Percentiles rank a stretch among this genome's conserved stretches.
phyloP scores from a whole-genome alignment of 2,329 filamentous ascomycete genomes.

The Pezicula radicicola region DNA sequence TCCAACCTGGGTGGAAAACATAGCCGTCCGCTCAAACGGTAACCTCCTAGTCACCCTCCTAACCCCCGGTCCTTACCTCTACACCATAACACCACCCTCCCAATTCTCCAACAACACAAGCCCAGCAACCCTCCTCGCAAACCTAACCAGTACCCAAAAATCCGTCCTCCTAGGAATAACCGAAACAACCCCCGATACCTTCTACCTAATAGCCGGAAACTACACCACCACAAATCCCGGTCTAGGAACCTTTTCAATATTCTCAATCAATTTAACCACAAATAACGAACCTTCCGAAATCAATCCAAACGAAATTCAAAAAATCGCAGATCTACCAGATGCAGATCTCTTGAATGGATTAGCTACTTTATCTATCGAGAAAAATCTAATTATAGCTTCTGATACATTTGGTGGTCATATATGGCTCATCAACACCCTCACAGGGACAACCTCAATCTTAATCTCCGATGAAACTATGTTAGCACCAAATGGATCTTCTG shows the following conservation, averaged over 20 bases:
- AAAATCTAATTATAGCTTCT: slow-evolving; percentile 11
- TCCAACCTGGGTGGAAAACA: slow-evolving; percentile 19
- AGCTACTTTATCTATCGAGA: slow-evolving; percentile 1
- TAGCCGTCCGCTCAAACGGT: slow-evolving; percentile 11
- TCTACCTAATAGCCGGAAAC: slow-evolving; percentile 22
- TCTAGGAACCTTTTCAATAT: slow-evolving; percentile 15
- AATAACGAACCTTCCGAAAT: neutral
- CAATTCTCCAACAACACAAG: neutral
- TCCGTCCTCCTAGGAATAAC: slow-evolving; percentile 32
- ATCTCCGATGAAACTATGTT: neutral
- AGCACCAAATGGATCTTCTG: neutral
- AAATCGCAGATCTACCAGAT: slow-evolving; percentile 17
- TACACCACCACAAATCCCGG: slow-evolving; percentile 6
- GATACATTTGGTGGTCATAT: neutral
- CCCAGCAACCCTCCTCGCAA: slow-evolving; percentile 8
- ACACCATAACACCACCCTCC: neutral
- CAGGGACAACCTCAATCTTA: neutral
- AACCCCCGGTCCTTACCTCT: neutral
- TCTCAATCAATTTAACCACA: slow-evolving; percentile 6
- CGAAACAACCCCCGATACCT: slow-evolving; percentile 26
- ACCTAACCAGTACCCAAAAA: slow-evolving; percentile 7
- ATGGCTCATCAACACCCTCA: neutral
- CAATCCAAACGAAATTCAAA: neutral
- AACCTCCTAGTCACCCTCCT: slow-evolving; percentile 8
- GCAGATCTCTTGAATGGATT: slow-evolving; percentile 21